Evolutionary conservation across 768 basidiomycete genomes (phyloP).

Genomic region (Symmetrospora coprosmae): DNA sequence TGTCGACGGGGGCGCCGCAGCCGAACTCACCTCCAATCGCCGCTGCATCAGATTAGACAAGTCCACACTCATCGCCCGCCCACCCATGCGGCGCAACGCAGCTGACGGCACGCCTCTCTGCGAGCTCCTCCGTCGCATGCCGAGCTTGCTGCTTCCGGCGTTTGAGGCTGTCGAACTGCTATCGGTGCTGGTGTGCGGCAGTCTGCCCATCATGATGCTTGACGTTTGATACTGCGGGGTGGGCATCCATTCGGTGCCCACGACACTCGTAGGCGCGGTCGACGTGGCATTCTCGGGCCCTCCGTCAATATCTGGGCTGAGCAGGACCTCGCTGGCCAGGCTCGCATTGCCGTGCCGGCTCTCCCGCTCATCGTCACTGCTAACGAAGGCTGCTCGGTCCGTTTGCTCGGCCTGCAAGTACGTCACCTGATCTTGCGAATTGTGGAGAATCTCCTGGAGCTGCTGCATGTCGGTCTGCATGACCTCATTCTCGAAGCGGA

Average conservation of each 20-base stretch:
- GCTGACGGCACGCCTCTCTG: neutral
- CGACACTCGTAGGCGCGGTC: neutral
- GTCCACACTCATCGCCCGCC: constrained; percentile 17
- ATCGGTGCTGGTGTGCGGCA: constrained; percentile 6
- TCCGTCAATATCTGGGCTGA: neutral
- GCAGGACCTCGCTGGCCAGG: neutral
- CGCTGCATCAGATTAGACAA: neutral
- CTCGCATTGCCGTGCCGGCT: neutral
- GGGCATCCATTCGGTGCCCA: constrained; percentile 4
- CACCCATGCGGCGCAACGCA: neutral
- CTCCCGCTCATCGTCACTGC: constrained; percentile 19
- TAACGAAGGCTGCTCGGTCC: constrained; percentile 1
- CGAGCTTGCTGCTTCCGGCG: neutral
- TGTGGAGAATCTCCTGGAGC: constrained; percentile 27
- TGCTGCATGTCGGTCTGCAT: constrained; percentile 27
- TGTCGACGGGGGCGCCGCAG: no score
- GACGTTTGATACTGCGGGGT: neutral
- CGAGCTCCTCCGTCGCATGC: neutral
- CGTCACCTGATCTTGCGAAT: constrained; percentile 25
- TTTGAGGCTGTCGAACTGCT: neutral
- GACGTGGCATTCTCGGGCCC: neutral
- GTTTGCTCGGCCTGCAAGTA: constrained; percentile 15
- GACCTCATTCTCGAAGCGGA: constrained; percentile 27
- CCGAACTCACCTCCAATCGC: constrained; percentile 9
- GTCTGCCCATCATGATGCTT: neutral